Evolutionary conservation across 495 filamentous ascomycete species (phyloP), one percentile per base, ranked within the genome.

Genomic region (Lasiosphaeriaceae sp.): DNA sequence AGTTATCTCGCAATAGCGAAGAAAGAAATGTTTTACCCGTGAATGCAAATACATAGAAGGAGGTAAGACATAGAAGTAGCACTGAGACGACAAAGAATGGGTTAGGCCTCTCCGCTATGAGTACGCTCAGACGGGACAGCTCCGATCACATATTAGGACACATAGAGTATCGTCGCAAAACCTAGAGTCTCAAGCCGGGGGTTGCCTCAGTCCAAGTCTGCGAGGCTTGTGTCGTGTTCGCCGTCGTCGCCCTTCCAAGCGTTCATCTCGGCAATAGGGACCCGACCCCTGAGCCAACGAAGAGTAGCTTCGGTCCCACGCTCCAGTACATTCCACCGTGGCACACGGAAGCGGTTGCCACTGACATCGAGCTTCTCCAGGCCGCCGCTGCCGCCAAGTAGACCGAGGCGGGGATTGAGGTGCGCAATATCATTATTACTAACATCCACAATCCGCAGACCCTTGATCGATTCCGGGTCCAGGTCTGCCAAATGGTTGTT

Each of bases 261-360:
- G 1, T 58, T 73, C 74, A 77, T 77, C 58, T 89, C 89, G 22
- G 83, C 82, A 12, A 78, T 80, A 0, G 89, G 87, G 37, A 97
- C 86, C 56, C 86, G 82, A 48, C 88, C 87, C 56, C 88, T 83
- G 54, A 96, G 67, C 87, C 89, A 97, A 50, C 87, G 78, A 61
- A 96, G 75, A n/a, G 90, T 82, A 17, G 88, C 85, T 65, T 95
- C 90, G 1, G 91, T 96, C 8, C 93, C 93, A 56, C 92, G 89
- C 53, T 91, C 89, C 54, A 97, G 73, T 14, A 96, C 80, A 52
- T 88, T 90, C 80, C 86, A 91, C 41, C 88, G 79, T n/a, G 93
- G 93, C 44, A 96, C 92, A 19, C 88, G 74, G 69, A 96, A 96
- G 24, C 78, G 78, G 68, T 96, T 96, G 9, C 90, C 90, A 20